Percentiles rank a stretch among this genome's conserved stretches.
phyloP scores from a whole-genome alignment of 2,329 filamentous ascomycete species.

The Sporothrix euskadiensis region DNA sequence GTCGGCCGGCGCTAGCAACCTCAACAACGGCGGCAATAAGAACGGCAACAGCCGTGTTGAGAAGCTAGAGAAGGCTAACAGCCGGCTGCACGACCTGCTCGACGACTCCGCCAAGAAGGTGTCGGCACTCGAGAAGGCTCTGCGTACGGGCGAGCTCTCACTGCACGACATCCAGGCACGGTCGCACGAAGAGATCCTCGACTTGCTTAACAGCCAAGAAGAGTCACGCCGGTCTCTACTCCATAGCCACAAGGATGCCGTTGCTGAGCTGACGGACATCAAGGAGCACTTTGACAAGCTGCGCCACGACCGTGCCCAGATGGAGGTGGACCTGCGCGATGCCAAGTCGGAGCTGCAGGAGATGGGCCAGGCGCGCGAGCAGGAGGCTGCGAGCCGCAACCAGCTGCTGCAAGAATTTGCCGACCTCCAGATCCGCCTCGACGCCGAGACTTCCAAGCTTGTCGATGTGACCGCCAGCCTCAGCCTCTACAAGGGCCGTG shows the following conservation, averaged over 20 bases:
- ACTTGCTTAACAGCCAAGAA: slow-evolving; percentile 90
- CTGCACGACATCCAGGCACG: slow-evolving; percentile 88
- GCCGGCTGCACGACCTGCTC: slow-evolving; percentile 86
- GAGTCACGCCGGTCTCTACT: slow-evolving; percentile 79
- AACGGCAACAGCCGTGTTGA: slow-evolving; percentile 61
- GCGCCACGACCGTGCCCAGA: slow-evolving; percentile 73
- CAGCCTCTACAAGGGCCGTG: slow-evolving; percentile 83
- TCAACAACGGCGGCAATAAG: slow-evolving; percentile 7
- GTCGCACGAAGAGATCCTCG: slow-evolving; percentile 91
- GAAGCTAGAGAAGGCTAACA: slow-evolving; percentile 90
- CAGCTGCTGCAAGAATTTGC: slow-evolving; percentile 90
- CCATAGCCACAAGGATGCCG: slow-evolving; percentile 79
- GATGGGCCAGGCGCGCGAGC: slow-evolving; percentile 73
- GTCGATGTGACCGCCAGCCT: slow-evolving; percentile 82
- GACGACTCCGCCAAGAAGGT: slow-evolving; percentile 94
- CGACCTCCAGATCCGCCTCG: slow-evolving; percentile 88
- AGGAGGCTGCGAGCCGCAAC: slow-evolving; percentile 82
- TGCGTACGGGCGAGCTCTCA: slow-evolving; percentile 83
- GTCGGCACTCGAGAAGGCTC: slow-evolving; percentile 80
- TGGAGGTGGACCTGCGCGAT: slow-evolving; percentile 88
- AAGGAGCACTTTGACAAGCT: slow-evolving; percentile 86
- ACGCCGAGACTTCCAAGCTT: slow-evolving; percentile 82
- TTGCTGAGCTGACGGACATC: slow-evolving; percentile 81
- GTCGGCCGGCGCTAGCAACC: slow-evolving; percentile 59
- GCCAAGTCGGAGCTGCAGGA: slow-evolving; percentile 81